Evolutionary conservation across 129 eudicot species (phyloP).

Genomic region (Escallonia rubra): DNA sequence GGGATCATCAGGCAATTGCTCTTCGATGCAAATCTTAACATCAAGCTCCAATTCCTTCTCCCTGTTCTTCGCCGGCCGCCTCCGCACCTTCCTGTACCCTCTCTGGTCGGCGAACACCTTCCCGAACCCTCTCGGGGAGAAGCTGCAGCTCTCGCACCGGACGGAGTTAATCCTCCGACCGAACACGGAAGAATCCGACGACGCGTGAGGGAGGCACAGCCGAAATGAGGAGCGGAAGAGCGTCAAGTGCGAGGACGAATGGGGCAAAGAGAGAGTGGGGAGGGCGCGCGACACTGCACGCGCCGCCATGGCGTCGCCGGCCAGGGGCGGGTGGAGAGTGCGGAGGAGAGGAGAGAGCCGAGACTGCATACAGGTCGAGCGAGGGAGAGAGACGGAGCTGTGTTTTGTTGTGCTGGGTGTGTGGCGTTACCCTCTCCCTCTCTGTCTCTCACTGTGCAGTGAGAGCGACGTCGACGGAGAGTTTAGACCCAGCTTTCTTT

Average conservation of each 20-base stretch:
- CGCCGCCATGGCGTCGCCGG: slow-evolving; percentile 6
- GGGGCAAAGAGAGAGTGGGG: not conserved
- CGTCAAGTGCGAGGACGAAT: not conserved
- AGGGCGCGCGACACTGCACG: slow-evolving; percentile 10
- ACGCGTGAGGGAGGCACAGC: not conserved
- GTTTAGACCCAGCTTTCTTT: no score
- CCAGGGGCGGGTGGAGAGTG: slow-evolving; percentile 21
- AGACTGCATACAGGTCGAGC: slow-evolving; percentile 36
- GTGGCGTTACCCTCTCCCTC: not conserved
- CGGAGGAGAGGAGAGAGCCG: slow-evolving; percentile 53
- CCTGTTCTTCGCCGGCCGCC: slow-evolving; percentile 38
- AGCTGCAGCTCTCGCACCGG: not conserved
- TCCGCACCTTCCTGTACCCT: slow-evolving; percentile 55
- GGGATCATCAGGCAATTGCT: slow-evolving; percentile 80
- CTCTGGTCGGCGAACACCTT: slow-evolving; percentile 47
- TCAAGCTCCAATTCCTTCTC: slow-evolving; percentile 72
- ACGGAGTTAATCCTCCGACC: slow-evolving; percentile 6
- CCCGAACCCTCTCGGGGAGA: slow-evolving; percentile 27
- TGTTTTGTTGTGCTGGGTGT: not conserved
- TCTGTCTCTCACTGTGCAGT: not conserved
- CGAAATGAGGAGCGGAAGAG: not conserved
- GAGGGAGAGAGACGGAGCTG: slow-evolving; percentile 3
- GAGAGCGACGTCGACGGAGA: not conserved
- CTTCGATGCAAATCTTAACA: slow-evolving; percentile 73
- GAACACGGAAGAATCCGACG: not conserved